Evolutionary conservation across 169 alveolate genomes (phyloP), one percentile per base, ranked within the genome.

Genomic region (Plasmodium coatneyi): DNA sequence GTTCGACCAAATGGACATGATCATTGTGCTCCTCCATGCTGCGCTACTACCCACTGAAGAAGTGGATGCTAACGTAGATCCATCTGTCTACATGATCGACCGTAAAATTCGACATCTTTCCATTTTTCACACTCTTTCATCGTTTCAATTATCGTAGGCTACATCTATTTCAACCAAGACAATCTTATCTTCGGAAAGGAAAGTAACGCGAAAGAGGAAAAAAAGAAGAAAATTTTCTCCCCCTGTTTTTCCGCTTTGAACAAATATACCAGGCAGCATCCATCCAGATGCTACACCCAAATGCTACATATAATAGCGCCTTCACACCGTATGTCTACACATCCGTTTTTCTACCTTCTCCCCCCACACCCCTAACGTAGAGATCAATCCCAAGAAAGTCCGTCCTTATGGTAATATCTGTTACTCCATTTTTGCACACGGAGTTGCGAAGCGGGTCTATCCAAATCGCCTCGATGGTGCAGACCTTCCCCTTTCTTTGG

Each of bases 91-190:
- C 56, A 10, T 1, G 12, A 39, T 14, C 6, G 30, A 19, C 4
- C 5, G 52, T 22, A 36, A 16, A 43, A 5, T 14, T 10, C 46
- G 19, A 14, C 71, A 16, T 12, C 10, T 80, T 5, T 19, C 14
- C 56, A 46, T 46, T 80, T 39, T 46, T 80, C 56, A 1, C 19
- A 9, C 28, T 46, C 25, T 83, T 70, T 60, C 43, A 2, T 83
- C 46, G 36, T 19, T 60, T 60, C 32, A 60, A 60, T 19, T 60
- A 32, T 32, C 30, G 43, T 39, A 84, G 84, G 80, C 43, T 71
- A 72, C 54, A 49, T 74, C 9, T 84, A 84, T 66, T 41, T 84
- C 12, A 28, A 16, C 30, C 92, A 84, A 39, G 92, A 84, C 34
- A 52, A 39, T 52, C 22, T 46, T 32, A 74, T 84, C 28, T 84